Base-by-base conservation (phyloP, 2,329 filamentous ascomycete species). In the Botryotinia globosa region DNA sequence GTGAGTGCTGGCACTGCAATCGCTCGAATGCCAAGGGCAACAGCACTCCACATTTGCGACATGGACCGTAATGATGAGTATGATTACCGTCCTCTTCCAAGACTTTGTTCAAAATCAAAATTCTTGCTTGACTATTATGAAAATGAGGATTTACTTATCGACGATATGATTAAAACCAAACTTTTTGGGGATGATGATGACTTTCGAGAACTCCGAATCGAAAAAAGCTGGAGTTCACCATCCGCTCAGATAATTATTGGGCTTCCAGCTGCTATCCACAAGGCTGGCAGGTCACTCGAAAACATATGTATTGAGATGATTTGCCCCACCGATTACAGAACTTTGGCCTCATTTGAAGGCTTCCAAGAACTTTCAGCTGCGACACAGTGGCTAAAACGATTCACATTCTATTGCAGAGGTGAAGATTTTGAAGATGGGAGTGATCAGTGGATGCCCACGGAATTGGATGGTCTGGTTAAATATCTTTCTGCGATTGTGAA, bases 401-500 rank as follows among this genome's bases (percentile, higher is more conserved):
- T 56, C n/a, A 56, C n/a, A 18, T 56, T 56, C 18, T 29, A 4
- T 29, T 29, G 14, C 51, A 29, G 14, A n/a, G 10, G 14, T 3
- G 48, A 51, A 16, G 37, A 12, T 39, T 10, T 12, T 25, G 22
- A 12, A 12, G 9, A 25, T 10, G 45, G 9, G 12, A 5, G 16
- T 16, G 12, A 16, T 18, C 1, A 29, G n/a, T 32, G 51, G 51
- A 3, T n/a, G 6, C 51, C n/a, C 51, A 32, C 14, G 14, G 4
- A 18, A 56, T 56, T 29, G 32, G 14, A 56, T 56, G 51, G 16
- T 18, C 7, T 29, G 51, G 14, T 18, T 29, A 56, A 8, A 18
- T 56, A 56, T 18, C n/a, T 56, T 32, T 56, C 51, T 56, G 51
- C 51, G n/a, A 56, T 56, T 56, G n/a, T 56, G 51, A 56, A 56